A percentile compares a stretch with the other conserved stretches of the same genome.
Evolutionary conservation across 2,329 filamentous ascomycete species (phyloP).

Genomic region (Pestalotiopsis sp.): DNA sequence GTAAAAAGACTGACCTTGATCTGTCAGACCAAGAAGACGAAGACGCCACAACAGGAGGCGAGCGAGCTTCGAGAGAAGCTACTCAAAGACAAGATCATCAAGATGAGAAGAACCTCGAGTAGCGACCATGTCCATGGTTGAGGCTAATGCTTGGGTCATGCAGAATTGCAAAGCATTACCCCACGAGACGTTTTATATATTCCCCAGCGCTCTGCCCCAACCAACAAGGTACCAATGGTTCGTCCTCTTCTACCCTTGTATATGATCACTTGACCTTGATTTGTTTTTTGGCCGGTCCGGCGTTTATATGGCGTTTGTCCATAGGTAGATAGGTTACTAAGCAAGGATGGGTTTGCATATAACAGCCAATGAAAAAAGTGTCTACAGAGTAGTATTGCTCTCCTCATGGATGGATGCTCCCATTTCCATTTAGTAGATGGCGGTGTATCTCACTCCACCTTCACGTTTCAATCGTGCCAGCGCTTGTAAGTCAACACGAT

Average conservation of each 20-base stretch:
- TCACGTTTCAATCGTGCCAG: no score
- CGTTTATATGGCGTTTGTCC: neutral
- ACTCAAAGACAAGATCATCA: slow-evolving; percentile 56
- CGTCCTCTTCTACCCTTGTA: slow-evolving; percentile 1
- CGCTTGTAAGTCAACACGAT: no score
- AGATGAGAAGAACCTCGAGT: slow-evolving; percentile 55
- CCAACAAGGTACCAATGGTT: slow-evolving; percentile 7
- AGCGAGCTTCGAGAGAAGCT: slow-evolving; percentile 52
- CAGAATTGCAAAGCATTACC: slow-evolving; percentile 20
- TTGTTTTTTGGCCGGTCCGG: neutral
- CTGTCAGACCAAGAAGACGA: slow-evolving; percentile 37
- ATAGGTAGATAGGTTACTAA: slow-evolving; percentile 5
- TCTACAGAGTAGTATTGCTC: neutral
- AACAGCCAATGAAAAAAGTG: neutral
- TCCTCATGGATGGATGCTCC: neutral
- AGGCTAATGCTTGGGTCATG: slow-evolving; percentile 48
- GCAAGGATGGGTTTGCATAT: neutral
- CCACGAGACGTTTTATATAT: neutral
- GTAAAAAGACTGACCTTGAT: slow-evolving; percentile 17
- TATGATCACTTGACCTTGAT: neutral
- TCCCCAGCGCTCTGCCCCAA: slow-evolving; percentile 11
- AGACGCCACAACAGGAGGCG: slow-evolving; percentile 42
- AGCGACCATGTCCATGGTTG: slow-evolving; percentile 39
- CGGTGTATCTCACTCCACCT: neutral
- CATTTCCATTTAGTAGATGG: neutral